Conservation (phyloP, 108 stramenopile species). For the Ochromonas danica region DNA sequence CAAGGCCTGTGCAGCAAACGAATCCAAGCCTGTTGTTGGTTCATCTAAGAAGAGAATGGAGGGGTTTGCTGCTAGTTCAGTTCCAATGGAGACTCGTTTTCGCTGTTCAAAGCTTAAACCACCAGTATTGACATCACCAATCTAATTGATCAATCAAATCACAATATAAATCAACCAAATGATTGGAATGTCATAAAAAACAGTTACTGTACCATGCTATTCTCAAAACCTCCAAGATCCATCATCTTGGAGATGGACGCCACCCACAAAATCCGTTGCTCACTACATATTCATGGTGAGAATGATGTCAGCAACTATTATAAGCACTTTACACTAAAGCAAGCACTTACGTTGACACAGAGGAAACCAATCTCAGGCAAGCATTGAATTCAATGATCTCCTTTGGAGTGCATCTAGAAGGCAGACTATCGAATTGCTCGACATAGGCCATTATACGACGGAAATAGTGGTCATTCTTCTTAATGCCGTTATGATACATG, state of each 20-base stretch:
- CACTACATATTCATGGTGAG: no score
- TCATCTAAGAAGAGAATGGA: constrained; percentile 64
- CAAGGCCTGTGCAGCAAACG: neutral
- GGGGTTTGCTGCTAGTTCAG: constrained; percentile 70
- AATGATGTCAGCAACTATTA: no score
- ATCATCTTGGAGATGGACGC: no score
- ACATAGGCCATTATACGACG: constrained; percentile 71
- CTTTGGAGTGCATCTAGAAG: neutral
- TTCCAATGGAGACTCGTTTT: constrained; percentile 68
- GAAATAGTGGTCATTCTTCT: constrained; percentile 58
- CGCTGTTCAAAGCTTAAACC: constrained; percentile 69
- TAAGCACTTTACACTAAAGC: no score
- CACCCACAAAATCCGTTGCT: no score
- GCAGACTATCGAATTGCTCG: constrained; percentile 66
- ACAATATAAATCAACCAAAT: no score
- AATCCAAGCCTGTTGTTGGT: constrained; percentile 66
- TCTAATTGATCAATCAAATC: no score
- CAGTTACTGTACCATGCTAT: no score
- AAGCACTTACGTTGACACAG: neutral
- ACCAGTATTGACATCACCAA: constrained; percentile 29
- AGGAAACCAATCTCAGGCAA: neutral
- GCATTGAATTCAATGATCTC: neutral
- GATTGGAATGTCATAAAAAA: no score
- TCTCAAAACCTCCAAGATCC: no score
- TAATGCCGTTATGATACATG: constrained; percentile 72